Percentiles rank a stretch among this genome's conserved stretches.
Conservation (phyloP, 2,329 filamentous ascomycete genomes). For the Aspergillus neoniger region DNA sequence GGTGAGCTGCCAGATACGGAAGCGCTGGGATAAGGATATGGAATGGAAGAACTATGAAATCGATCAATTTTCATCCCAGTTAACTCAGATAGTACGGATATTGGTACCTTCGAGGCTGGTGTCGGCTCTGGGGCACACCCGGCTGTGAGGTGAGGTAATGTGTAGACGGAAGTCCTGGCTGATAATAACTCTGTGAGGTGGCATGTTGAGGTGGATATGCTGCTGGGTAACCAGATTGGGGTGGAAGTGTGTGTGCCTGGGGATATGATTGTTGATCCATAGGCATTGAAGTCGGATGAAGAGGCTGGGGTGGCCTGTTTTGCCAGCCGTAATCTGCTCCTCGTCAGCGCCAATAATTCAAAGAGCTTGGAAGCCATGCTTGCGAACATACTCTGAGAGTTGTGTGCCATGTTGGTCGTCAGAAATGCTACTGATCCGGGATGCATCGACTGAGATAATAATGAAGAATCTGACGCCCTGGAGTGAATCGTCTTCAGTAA, state of each 20-base stretch:
- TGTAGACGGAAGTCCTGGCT: conserved; percentile 18
- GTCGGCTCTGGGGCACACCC: conserved; percentile 17
- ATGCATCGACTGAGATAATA: conserved; percentile 5
- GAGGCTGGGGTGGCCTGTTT: conserved; percentile 31
- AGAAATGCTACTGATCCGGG: conserved; percentile 24
- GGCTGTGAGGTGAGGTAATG: conserved; percentile 23
- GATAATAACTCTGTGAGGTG: conserved; percentile 26
- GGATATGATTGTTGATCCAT: conserved; percentile 31
- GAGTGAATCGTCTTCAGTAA: neutral
- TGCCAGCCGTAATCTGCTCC: conserved; percentile 34
- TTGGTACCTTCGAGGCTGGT: conserved; percentile 26
- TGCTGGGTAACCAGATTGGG: conserved; percentile 25
- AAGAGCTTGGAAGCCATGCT: neutral
- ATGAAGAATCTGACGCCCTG: neutral
- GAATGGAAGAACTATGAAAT: conserved; percentile 21
- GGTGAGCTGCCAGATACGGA: conserved; percentile 23
- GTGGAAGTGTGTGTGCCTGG: conserved; percentile 28
- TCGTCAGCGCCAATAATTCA: conserved; percentile 18
- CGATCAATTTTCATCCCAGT: neutral
- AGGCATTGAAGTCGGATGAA: conserved; percentile 30
- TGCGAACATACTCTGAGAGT: conserved; percentile 30
- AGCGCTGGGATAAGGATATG: conserved; percentile 24
- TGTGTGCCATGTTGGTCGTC: conserved; percentile 33
- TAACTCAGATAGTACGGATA: neutral
- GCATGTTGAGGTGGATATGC: conserved; percentile 29